Evolutionary conservation across 495 filamentous ascomycete species (phyloP).

Genomic region (Platismatia glauca): DNA sequence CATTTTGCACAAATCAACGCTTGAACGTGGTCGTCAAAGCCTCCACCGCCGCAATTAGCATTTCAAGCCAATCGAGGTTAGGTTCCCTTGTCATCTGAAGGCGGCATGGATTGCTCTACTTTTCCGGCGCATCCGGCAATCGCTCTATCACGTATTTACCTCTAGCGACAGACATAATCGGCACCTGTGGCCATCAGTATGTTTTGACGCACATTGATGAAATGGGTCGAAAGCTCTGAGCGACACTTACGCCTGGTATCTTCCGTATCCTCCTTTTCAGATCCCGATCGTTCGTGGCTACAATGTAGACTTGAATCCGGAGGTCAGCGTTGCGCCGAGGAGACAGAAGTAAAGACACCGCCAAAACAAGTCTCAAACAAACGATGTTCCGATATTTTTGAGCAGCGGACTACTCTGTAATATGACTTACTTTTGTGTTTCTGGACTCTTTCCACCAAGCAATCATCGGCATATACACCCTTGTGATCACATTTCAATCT

Average conservation of each 20-base stretch:
- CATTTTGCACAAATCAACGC: not conserved
- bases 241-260: slow-evolving; percentile 48
- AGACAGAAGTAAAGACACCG: slow-evolving; percentile 41
- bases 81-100: not conserved
- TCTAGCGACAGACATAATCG: slow-evolving; percentile 61
- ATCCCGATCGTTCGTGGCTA: slow-evolving; percentile 32
- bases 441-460: slow-evolving; percentile 76
- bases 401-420: not conserved
- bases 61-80: not conserved
- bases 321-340: not conserved
- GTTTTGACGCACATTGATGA: slow-evolving; percentile 25
- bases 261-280: slow-evolving; percentile 73
- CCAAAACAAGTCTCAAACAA: not conserved
- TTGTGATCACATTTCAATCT: slow-evolving; percentile 78
- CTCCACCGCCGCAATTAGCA: not conserved
- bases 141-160: slow-evolving; percentile 91
- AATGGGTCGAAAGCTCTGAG: slow-evolving; percentile 22
- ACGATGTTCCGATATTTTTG: not conserved
- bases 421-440: slow-evolving; percentile 46
- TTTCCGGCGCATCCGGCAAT: slow-evolving; percentile 69
- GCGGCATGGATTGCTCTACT: slow-evolving; percentile 15
- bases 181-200: slow-evolving; percentile 25
- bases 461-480: slow-evolving; percentile 92
- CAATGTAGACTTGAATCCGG: slow-evolving; percentile 13
- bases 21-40: not conserved